Base-by-base conservation (phyloP, 805 yeast species). In the Starmera dryadoides region DNA sequence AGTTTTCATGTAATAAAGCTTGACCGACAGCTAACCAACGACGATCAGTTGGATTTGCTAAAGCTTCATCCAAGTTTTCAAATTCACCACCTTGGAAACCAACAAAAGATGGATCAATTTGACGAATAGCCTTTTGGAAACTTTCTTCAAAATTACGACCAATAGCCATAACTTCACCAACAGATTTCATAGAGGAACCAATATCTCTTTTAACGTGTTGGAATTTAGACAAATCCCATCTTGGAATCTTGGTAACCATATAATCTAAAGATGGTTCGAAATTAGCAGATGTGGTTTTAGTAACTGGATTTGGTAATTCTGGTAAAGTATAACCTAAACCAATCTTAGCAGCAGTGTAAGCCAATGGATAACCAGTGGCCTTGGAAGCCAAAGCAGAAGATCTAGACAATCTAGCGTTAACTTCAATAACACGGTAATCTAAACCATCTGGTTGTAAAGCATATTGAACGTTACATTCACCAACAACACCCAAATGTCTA, bases 91-190 rank as follows among this genome's bases (percentile, higher is more conserved):
- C 96, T 68, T 88, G 96, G 77, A 88, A 86, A 31, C 97, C 97
- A 55, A 86, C 61, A 47, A 76, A 79, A 3, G 94, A 80, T 32
- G 97, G 96, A 58, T 88, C 97, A 46, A 88, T 86, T 64, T 89
- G 95, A 68, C 98, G 81, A 49, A 91, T 80, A 33, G 98, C 98
- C 73, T 91, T 91, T 71, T 93, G 97, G 74, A 91, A 82, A 28
- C 96, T 84, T 69, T 91, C 98, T 70, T 91, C 98, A 60, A 91
- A 91, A 48, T 81, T 91, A 68, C 98, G 82, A 58, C 98, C 98
- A 58, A 91, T 93, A 34, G 96, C 94, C 98, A 91, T 91, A 43
- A 91, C 98, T 67, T 91, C 98, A 63, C 98, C 98, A 40, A 91
- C 98, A 43, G 97, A 89, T 66, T 91, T 91, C 98, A 91, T 91